Base-by-base conservation (phyloP, 2,329 filamentous ascomycete species). In the Claviceps monticola region DNA sequence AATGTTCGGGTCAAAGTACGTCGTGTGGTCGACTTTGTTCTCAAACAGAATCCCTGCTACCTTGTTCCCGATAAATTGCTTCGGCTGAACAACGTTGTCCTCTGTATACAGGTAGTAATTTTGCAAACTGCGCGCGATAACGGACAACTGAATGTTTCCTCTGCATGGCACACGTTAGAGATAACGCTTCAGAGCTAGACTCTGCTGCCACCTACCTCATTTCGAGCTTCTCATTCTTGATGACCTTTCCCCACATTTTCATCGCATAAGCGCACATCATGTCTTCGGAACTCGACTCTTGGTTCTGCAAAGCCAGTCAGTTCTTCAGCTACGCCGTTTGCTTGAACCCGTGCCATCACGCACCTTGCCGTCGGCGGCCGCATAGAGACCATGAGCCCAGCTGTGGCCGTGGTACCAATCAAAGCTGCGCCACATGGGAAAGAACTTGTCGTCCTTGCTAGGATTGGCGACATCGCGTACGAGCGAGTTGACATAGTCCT, bases 391-490 rank as follows among this genome's bases (percentile, higher is more conserved):
- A 51, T 88, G 88, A 2, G 91, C 91, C 88, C 91, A 96, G 53
- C 84, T 89, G 73, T 97, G 93, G 2, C 91, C 93, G 61, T 94
- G 82, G 66, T 83, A 97, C 88, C 88, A 96, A 68, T 97, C 93
- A 62, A 96, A 97, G 52, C 74, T 80, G 48, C 93, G 80, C 55
- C 78, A 90, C 58, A 88, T 83, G 0, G 91, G 90, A 66, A 94
- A 97, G 59, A 80, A 80, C 29, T 75, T 72, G 63, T 95, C 90
- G 17, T 75, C 64, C 2, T 73, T 62, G 58, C 79, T 83, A 0
- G 89, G 83, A 66, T 95, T 95, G 46, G 89, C 84, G 48, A 78
- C 68, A 57, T 98, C 93, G 53, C 93, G 84, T 48, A 93, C 83
- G 46, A 98, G 74, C 56, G 79, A 80, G 64, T 96, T 87, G 56